These are phyloP conservation scores for Aspergillus aculeatinus DNA, from an alignment of 2,329 filamentous ascomycete genomes.

Conservation along the genomic window DNA sequence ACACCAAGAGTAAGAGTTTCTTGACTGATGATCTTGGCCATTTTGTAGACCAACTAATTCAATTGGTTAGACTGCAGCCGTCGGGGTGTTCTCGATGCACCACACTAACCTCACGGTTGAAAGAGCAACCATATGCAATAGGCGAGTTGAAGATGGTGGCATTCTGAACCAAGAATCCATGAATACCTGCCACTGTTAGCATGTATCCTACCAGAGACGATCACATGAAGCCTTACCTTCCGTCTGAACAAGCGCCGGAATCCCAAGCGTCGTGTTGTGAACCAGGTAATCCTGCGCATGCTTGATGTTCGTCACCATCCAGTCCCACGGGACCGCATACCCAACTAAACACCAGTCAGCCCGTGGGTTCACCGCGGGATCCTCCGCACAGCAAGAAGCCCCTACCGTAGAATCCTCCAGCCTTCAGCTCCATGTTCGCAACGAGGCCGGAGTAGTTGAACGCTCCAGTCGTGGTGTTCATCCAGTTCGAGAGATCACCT, in stretches of 20 bases:
- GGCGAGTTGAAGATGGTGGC: conserved; percentile 79
- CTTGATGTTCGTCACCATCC: conserved; percentile 62
- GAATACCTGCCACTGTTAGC: conserved; percentile 47
- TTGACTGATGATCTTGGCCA: conserved; percentile 64
- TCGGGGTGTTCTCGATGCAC: too few species aligned
- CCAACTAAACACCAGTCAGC: conserved; percentile 50
- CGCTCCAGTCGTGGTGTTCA: conserved; percentile 65
- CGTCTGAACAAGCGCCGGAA: conserved; percentile 70
- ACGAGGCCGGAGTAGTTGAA: conserved; percentile 67
- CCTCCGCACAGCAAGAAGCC: not conserved
- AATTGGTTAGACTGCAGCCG: not conserved
- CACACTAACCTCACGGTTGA: conserved; percentile 55
- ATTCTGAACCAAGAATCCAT: conserved; percentile 69
- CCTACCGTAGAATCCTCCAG: conserved; percentile 64
- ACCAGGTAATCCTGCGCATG: conserved; percentile 67
- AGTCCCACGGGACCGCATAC: conserved; percentile 63
- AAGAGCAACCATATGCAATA: conserved; percentile 70
- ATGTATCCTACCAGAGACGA: not conserved
- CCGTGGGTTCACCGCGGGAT: not conserved
- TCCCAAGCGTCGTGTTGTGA: conserved; percentile 66
- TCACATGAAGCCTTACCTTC: conserved; percentile 51
- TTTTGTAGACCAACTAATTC: conserved; percentile 57
- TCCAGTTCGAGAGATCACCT: conserved; percentile 71
- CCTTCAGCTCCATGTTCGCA: conserved; percentile 64
- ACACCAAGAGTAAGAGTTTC: conserved; percentile 68